Percentiles rank a stretch among this genome's conserved stretches.
Evolutionary conservation across 2,329 filamentous ascomycete genomes (phyloP).

Genomic region (Grosmannia huntii): DNA sequence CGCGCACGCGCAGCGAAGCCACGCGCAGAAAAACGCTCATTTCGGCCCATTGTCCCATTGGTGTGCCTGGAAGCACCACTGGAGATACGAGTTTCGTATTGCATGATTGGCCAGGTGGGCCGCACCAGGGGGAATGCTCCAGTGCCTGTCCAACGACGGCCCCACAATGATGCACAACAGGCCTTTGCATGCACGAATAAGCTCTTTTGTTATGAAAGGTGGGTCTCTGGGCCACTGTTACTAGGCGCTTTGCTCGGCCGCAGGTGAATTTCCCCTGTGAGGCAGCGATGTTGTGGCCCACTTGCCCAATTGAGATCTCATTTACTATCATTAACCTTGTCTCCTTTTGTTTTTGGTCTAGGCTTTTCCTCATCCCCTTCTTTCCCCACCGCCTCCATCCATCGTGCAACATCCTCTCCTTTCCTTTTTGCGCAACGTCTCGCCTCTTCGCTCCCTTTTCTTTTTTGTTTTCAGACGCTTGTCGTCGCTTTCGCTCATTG

Average conservation of each 20-base stretch:
- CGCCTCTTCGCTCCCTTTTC: not conserved
- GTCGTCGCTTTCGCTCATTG: conserved; percentile 3
- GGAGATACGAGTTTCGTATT: no score
- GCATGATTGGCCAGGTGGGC: no score
- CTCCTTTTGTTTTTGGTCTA: not conserved
- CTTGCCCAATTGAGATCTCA: not conserved
- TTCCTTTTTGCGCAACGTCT: not conserved
- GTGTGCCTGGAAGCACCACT: no score
- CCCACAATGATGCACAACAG: not conserved
- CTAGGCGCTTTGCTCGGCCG: not conserved
- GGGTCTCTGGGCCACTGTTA: not conserved
- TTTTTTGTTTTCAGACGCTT: conserved; percentile 1
- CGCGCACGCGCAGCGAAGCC: no score
- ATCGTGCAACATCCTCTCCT: not conserved
- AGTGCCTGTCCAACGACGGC: not conserved
- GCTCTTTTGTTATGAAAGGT: conserved; percentile 1
- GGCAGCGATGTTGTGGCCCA: not conserved
- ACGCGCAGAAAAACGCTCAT: no score
- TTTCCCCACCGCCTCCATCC: not conserved
- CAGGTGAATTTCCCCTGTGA: not conserved
- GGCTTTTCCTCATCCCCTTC: not conserved
- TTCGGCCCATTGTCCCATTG: no score
- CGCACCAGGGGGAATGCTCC: no score
- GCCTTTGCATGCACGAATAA: not conserved
- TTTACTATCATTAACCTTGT: conserved; percentile 3